Conservation (phyloP, 345 rosid genomes). For the Salix suchowensis region DNA sequence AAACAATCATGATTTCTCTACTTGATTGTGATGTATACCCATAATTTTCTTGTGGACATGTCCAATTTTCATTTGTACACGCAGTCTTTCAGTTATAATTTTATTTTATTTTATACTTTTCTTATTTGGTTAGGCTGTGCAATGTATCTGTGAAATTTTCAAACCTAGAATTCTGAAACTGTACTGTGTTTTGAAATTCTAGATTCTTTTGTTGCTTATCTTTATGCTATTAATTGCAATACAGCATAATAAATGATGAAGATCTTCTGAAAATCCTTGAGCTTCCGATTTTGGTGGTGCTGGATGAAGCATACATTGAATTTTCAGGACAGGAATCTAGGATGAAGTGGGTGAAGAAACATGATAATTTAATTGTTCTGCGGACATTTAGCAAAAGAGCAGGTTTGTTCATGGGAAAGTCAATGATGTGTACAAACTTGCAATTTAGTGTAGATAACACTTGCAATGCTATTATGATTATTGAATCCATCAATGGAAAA, state of each 20-base stretch:
- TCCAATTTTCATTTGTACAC: neutral
- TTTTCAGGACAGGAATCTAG: constrained; percentile 76
- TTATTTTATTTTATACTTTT: too few relatives aligned
- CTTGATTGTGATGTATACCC: too few relatives aligned
- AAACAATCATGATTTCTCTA: neutral
- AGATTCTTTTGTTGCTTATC: constrained; percentile 5
- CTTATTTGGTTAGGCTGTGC: neutral
- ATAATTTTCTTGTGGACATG: too few relatives aligned
- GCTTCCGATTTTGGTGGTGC: constrained; percentile 79
- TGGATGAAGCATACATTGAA: constrained; percentile 93
- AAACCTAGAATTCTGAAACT: neutral
- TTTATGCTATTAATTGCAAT: neutral
- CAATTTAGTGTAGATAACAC: neutral
- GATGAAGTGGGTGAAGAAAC: constrained; percentile 93
- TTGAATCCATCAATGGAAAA: too few relatives aligned
- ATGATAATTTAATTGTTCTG: constrained; percentile 86
- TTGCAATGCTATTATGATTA: neutral
- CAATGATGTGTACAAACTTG: neutral
- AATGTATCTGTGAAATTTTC: neutral
- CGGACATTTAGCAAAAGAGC: constrained; percentile 98
- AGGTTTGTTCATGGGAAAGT: constrained; percentile 37
- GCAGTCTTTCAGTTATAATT: neutral
- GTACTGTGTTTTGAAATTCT: neutral
- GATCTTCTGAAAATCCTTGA: constrained; percentile 73
- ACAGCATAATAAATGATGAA: constrained; percentile 68